These are phyloP conservation scores for Pseudocercospora musae DNA, from an alignment of 2,329 filamentous ascomycete species.

Conservation along the genomic window DNA sequence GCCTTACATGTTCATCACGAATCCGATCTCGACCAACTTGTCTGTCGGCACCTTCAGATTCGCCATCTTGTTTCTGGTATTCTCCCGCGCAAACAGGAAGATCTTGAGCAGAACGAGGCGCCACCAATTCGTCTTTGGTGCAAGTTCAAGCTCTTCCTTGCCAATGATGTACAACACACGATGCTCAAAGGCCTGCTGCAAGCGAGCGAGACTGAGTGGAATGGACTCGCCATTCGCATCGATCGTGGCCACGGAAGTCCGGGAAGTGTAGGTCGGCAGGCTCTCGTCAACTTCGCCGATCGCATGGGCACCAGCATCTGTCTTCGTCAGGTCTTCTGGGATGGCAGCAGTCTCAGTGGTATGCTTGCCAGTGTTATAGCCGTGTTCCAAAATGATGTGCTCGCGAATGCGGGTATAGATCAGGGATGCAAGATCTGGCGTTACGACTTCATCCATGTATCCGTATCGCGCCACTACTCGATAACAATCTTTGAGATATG, in stretches of 20 bases:
- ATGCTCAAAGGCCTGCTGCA: slow-evolving; percentile 45
- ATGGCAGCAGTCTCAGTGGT: not conserved
- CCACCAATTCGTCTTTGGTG: slow-evolving; percentile 40
- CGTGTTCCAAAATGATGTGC: not conserved
- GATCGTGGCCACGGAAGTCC: not conserved
- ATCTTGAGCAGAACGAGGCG: slow-evolving; percentile 50
- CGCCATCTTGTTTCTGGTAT: slow-evolving; percentile 63
- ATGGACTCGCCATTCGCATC: slow-evolving; percentile 8
- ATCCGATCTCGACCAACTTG: slow-evolving; percentile 64
- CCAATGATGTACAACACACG: slow-evolving; percentile 55
- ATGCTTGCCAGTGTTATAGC: not conserved
- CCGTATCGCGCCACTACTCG: slow-evolving; percentile 68
- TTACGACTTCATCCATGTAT: slow-evolving; percentile 69
- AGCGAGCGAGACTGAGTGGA: slow-evolving; percentile 15
- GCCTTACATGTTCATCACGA: slow-evolving; percentile 60
- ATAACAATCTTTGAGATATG: slow-evolving; percentile 60
- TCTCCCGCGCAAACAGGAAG: slow-evolving; percentile 65
- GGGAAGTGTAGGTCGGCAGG: not conserved
- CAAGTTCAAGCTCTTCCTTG: slow-evolving; percentile 59
- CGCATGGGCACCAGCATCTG: not conserved
- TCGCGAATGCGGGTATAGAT: slow-evolving; percentile 58
- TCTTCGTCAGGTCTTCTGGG: not conserved
- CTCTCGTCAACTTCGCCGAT: slow-evolving; percentile 1
- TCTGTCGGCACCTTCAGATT: slow-evolving; percentile 59
- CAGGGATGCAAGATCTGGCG: slow-evolving; percentile 58